These are phyloP conservation scores for Sarcodon sp. DNA, from an alignment of 768 basidiomycete species.

Conservation along the genomic window DNA sequence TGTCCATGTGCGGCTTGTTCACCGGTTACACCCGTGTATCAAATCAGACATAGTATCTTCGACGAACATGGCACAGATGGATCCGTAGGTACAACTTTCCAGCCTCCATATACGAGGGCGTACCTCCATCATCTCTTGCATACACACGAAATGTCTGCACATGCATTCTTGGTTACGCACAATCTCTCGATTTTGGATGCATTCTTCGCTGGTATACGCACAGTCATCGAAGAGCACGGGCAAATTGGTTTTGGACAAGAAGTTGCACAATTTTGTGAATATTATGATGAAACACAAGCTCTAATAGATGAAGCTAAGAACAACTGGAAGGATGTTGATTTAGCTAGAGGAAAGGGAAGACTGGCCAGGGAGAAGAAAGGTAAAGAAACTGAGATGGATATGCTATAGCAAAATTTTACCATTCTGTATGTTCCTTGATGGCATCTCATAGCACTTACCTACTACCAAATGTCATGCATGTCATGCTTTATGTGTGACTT, in stretches of 20 bases:
- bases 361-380: slow-evolving; percentile 50
- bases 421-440: too few relatives aligned
- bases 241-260: slow-evolving; percentile 26
- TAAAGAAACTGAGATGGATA: slow-evolving; percentile 5
- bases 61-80: slow-evolving; percentile 2
- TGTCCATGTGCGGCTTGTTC: slow-evolving; percentile 16
- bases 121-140: slow-evolving; percentile 79
- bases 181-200: slow-evolving; percentile 56
- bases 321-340: slow-evolving; percentile 55
- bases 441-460: too few relatives aligned
- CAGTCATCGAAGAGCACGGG: slow-evolving; percentile 10
- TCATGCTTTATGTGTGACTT: too few relatives aligned
- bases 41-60: slow-evolving; percentile 9
- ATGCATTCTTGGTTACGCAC: slow-evolving; percentile 62
- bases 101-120: slow-evolving; percentile 29
- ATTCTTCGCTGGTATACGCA: slow-evolving; percentile 52
- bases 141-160: slow-evolving; percentile 86
- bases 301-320: slow-evolving; percentile 39
- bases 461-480: too few relatives aligned
- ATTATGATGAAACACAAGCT: slow-evolving; percentile 34
- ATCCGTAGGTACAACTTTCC: slow-evolving; percentile 3
- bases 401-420: too few relatives aligned
- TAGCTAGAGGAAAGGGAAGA: slow-evolving; percentile 65
- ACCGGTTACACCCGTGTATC: slow-evolving; percentile 6
- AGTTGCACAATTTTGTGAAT: slow-evolving; percentile 31